Conservation (phyloP, 2,329 filamentous ascomycete species). For the Colletotrichum phormii region DNA sequence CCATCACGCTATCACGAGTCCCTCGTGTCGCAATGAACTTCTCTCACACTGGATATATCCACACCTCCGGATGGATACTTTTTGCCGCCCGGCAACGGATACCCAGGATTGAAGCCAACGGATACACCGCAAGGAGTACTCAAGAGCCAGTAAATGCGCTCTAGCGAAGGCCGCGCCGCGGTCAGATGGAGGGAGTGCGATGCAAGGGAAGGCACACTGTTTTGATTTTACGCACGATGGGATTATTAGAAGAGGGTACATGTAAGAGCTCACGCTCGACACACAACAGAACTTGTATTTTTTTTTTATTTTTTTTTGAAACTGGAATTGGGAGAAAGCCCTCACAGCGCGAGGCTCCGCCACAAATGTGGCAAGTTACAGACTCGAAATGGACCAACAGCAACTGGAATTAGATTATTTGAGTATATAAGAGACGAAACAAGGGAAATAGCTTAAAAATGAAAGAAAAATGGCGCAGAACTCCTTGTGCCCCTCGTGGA, state of each 20-base stretch:
- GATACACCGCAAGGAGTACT: conserved; percentile 19
- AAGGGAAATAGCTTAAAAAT: background rate
- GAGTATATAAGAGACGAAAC: background rate
- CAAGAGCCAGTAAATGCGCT: conserved; percentile 19
- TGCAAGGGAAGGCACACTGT: conserved; percentile 1
- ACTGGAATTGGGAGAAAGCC: background rate
- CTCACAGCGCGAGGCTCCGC: conserved; percentile 6
- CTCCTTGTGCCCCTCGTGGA: background rate
- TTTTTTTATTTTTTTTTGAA: background rate
- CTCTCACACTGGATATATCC: conserved; percentile 15
- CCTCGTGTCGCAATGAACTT: conserved; percentile 23
- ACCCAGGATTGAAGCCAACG: conserved; percentile 24
- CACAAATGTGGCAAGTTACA: background rate
- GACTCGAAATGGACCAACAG: conserved; percentile 17
- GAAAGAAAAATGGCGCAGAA: background rate
- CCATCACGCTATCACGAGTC: conserved; percentile 13
- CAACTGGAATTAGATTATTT: conserved; percentile 3
- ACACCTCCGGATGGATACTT: conserved; percentile 13
- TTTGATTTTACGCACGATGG: background rate
- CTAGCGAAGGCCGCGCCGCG: conserved; percentile 31
- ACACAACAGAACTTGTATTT: conserved; percentile 18
- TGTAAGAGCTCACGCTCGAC: conserved; percentile 20
- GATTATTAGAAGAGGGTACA: background rate
- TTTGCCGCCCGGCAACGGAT: conserved; percentile 20
- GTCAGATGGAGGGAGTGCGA: background rate